Evolutionary conservation across 2,329 filamentous ascomycete genomes (phyloP).

Genomic region (Botrytis elliptica): DNA sequence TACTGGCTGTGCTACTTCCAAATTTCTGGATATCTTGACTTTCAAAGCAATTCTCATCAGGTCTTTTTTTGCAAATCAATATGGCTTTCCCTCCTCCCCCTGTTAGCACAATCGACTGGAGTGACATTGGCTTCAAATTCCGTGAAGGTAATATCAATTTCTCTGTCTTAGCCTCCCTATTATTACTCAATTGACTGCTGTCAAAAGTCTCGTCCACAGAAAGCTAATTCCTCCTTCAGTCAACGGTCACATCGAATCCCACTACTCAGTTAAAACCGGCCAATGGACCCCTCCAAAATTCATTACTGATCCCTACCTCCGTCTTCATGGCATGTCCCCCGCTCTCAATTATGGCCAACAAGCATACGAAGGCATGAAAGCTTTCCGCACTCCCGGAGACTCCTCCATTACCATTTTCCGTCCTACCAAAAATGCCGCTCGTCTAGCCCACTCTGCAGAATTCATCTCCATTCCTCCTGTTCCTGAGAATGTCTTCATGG

Average conservation of each 20-base stretch:
- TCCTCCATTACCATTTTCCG: constrained; percentile 79
- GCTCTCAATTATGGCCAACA: constrained; percentile 97
- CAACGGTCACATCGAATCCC: constrained; percentile 90
- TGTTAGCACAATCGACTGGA: constrained; percentile 84
- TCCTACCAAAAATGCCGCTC: constrained; percentile 76
- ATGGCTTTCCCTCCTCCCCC: constrained; percentile 72
- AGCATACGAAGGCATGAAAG: constrained; percentile 97
- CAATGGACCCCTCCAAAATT: constrained; percentile 78
- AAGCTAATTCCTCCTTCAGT: constrained; percentile 51
- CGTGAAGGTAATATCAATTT: constrained; percentile 66
- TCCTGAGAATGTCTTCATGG: constrained; percentile 72
- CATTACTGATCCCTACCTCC: constrained; percentile 78
- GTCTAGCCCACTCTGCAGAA: constrained; percentile 80
- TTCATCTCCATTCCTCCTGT: constrained; percentile 82
- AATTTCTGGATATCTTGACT: background rate
- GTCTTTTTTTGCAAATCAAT: constrained; percentile 21
- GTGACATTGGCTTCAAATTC: constrained; percentile 86
- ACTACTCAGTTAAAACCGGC: constrained; percentile 71
- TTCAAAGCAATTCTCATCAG: background rate
- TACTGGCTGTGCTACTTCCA: background rate
- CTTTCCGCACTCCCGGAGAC: constrained; percentile 75
- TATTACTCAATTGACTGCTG: background rate
- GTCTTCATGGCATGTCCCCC: constrained; percentile 91
- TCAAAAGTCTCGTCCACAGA: background rate
- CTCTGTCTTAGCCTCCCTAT: constrained; percentile 1